Percentiles rank a stretch among this genome's conserved stretches.
Conservation (phyloP, 352 stramenopile genomes). For the Phytophthora fragariaefolia region DNA sequence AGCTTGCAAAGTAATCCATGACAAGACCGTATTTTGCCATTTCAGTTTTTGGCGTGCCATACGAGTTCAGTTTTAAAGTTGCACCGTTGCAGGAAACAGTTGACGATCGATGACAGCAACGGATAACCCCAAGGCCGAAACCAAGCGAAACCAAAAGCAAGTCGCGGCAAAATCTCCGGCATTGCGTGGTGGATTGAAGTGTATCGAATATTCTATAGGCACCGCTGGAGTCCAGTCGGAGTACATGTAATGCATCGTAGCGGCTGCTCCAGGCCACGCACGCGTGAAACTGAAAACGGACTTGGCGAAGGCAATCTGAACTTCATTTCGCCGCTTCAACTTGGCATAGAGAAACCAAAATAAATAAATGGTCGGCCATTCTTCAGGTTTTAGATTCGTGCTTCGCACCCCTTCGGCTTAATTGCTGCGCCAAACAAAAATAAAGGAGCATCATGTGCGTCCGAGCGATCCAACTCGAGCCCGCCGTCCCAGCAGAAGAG, state of each 20-base stretch:
- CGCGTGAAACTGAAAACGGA: conserved; percentile 17
- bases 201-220: not conserved
- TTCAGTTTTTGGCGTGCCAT: too few relatives aligned
- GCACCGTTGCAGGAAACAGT: not conserved
- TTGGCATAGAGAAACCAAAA: conserved; percentile 17
- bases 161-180: not conserved
- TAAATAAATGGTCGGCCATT: conserved; percentile 22
- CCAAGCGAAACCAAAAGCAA: not conserved
- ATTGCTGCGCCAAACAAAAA: not conserved
- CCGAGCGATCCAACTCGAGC: not conserved
- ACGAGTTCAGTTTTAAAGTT: conserved; percentile 1
- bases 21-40: not conserved
- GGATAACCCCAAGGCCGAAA: not conserved
- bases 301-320: not conserved
- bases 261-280: not conserved
- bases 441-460: not conserved
- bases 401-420: conserved; percentile 9
- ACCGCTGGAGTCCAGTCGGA: not conserved
- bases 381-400: not conserved
- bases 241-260: not conserved
- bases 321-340: conserved; percentile 10
- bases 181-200: not conserved
- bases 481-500: not conserved
- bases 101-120: not conserved
- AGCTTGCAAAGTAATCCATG: not conserved